Evolutionary conservation across 176 grass and related monocot species (phyloP).

Genomic region (Carex kokanica): DNA sequence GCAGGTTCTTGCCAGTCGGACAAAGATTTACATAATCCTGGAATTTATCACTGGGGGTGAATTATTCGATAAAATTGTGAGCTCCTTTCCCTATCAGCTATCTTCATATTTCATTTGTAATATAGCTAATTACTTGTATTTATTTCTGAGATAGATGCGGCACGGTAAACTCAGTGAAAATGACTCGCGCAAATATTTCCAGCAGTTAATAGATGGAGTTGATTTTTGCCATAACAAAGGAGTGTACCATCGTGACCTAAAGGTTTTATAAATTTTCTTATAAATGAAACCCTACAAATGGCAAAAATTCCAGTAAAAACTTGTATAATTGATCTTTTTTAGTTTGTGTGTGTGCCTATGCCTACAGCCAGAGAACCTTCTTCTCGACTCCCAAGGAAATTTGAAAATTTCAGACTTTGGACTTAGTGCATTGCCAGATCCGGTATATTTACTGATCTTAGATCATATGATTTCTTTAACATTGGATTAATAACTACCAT

Average conservation of each 20-base stretch:
- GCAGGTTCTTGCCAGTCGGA: constrained; percentile 92
- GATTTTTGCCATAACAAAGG: constrained; percentile 91
- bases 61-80: constrained; percentile 98
- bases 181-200: constrained; percentile 88
- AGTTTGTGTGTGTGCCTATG: background rate
- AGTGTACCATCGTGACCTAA: constrained; percentile 92
- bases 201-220: constrained; percentile 95
- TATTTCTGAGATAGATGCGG: constrained; percentile 47
- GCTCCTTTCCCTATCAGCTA: constrained; percentile 23
- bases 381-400: constrained; percentile 94
- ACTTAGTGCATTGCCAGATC: constrained; percentile 82
- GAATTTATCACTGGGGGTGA: constrained; percentile 97
- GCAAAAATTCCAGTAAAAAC: background rate
- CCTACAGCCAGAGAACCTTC: constrained; percentile 94
- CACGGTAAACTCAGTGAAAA: constrained; percentile 79
- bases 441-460: constrained; percentile 46
- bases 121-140: constrained; percentile 28
- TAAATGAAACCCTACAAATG: background rate
- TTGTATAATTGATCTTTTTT: constrained; percentile 33
- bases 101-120: constrained; percentile 16
- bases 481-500: background rate
- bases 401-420: constrained; percentile 99
- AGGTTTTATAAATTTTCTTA: constrained; percentile 45
- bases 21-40: constrained; percentile 98
- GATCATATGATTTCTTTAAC: background rate